These are phyloP conservation scores for Didymella exigua DNA, from an alignment of 2,329 filamentous ascomycete species.

Conservation along the genomic window DNA sequence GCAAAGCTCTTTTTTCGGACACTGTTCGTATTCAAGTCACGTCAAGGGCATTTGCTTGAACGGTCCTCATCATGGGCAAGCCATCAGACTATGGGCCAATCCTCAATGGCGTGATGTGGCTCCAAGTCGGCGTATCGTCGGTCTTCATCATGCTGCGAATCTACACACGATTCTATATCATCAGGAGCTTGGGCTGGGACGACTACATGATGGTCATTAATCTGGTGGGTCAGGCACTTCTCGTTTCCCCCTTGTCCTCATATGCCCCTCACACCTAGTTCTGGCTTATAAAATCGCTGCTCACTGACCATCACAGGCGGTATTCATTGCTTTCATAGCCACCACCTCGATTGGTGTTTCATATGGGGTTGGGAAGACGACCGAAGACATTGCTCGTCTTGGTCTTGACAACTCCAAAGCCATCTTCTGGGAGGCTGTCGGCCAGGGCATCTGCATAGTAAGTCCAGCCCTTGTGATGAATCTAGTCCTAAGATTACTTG, in stretches of 20 bases:
- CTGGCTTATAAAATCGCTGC: not conserved
- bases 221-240: slow-evolving; percentile 22
- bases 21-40: not conserved
- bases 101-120: slow-evolving; percentile 41
- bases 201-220: slow-evolving; percentile 39
- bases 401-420: slow-evolving; percentile 35
- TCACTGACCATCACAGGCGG: slow-evolving; percentile 17
- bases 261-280: not conserved
- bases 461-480: not conserved
- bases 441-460: slow-evolving; percentile 37
- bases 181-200: slow-evolving; percentile 38
- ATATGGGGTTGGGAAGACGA: slow-evolving; percentile 38
- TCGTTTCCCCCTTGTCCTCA: not conserved
- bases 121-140: slow-evolving; percentile 32
- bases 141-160: slow-evolving; percentile 34
- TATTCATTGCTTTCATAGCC: slow-evolving; percentile 34
- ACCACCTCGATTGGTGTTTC: slow-evolving; percentile 32
- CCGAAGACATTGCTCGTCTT: slow-evolving; percentile 25
- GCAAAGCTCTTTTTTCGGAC: not conserved
- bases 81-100: slow-evolving; percentile 29
- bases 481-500: not conserved
- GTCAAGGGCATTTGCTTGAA: not conserved
- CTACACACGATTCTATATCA: slow-evolving; percentile 38
- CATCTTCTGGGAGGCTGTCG: slow-evolving; percentile 42
- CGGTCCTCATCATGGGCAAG: slow-evolving; percentile 21